Conservation (phyloP, 2,329 filamentous ascomycete genomes). For the Fusarium sp. region DNA sequence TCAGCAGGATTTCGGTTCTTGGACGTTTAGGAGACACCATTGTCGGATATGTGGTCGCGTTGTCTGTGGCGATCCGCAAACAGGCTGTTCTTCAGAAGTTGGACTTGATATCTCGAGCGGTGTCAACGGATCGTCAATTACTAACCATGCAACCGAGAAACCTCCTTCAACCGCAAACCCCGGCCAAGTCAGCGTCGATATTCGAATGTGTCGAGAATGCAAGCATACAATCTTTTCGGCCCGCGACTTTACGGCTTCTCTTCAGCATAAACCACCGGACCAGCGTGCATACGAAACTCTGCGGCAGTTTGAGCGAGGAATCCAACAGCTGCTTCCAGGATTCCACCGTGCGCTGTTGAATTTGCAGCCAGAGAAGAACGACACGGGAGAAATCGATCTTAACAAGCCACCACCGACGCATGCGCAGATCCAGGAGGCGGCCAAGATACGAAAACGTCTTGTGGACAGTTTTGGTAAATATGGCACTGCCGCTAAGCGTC, state of each 20-base stretch:
- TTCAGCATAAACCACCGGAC: conserved; percentile 76
- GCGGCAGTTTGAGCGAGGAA: conserved; percentile 88
- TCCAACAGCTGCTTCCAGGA: conserved; percentile 81
- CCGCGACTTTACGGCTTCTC: conserved; percentile 80
- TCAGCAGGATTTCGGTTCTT: conserved; percentile 93
- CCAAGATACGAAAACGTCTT: conserved; percentile 88
- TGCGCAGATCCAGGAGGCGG: conserved; percentile 83
- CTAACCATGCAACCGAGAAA: conserved; percentile 56
- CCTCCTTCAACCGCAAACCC: conserved; percentile 40
- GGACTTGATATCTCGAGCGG: conserved; percentile 78
- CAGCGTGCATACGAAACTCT: conserved; percentile 86
- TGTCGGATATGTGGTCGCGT: conserved; percentile 94
- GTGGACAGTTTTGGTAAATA: conserved; percentile 93
- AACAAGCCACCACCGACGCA: conserved; percentile 61
- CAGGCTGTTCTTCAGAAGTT: conserved; percentile 86
- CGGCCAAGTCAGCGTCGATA: conserved; percentile 76
- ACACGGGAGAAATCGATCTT: conserved; percentile 52
- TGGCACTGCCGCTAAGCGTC: conserved; percentile 81
- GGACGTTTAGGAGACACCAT: conserved; percentile 93
- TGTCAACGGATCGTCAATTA: conserved; percentile 40
- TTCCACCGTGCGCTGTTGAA: conserved; percentile 83
- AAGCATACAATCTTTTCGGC: conserved; percentile 71
- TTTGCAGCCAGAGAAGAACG: conserved; percentile 69
- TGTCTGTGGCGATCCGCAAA: conserved; percentile 88
- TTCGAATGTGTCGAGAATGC: conserved; percentile 95